A percentile compares a stretch with the other conserved stretches of the same genome.
phyloP scores from a whole-genome alignment of 805 yeast genomes.

The Yarrowia sp. region DNA sequence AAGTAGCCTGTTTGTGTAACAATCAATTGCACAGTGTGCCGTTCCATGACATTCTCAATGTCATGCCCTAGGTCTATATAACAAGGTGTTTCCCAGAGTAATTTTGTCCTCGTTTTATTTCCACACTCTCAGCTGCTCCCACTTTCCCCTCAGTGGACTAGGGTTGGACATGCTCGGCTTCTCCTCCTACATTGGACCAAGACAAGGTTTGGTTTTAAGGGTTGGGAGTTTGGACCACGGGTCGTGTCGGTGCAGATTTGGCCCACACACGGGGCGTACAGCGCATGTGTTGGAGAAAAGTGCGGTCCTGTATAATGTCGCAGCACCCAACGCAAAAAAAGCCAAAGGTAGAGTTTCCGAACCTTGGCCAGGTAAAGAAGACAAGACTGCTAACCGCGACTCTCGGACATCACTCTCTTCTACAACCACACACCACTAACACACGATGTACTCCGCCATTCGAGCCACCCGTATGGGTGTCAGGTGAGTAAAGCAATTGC shows the following conservation, averaged over 20 bases:
- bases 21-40: no score
- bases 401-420: not conserved
- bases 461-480: conserved; percentile 25
- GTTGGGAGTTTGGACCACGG: conserved; percentile 11
- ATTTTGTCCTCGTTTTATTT: not conserved
- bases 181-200: conserved; percentile 24
- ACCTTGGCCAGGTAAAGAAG: not conserved
- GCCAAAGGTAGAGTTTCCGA: not conserved
- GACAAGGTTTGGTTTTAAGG: conserved; percentile 3
- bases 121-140: not conserved
- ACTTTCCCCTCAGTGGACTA: conserved; percentile 22
- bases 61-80: not conserved
- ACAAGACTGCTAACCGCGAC: not conserved
- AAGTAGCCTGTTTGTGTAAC: no score
- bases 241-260: not conserved
- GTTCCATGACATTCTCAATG: no score
- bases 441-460: conserved; percentile 22
- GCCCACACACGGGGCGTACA: not conserved
- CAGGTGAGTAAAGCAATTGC: conserved; percentile 10
- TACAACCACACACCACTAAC: not conserved
- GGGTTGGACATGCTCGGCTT: conserved; percentile 24
- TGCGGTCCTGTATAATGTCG: not conserved
- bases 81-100: not conserved
- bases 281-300: not conserved
- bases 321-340: conserved; percentile 8